These are phyloP conservation scores for Phytophthora sansomeana DNA, from an alignment of 352 stramenopile genomes.

Conservation along the genomic window DNA sequence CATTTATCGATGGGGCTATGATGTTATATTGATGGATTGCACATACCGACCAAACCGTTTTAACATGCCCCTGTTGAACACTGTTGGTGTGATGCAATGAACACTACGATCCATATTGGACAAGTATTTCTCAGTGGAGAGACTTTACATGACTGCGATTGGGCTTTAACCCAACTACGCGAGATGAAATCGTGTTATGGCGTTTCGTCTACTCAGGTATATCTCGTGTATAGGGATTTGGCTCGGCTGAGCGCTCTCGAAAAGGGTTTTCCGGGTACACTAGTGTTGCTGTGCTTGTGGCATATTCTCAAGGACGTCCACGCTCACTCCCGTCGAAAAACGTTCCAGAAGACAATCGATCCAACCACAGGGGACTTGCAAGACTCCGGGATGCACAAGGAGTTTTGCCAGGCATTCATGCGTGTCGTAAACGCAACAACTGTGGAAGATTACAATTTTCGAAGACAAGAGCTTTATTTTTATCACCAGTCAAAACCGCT, in stretches of 20 bases:
- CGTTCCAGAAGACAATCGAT: not conserved
- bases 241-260: too few relatives aligned
- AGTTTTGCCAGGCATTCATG: not conserved
- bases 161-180: conserved; percentile 5
- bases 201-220: too few relatives aligned
- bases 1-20: conserved; percentile 15
- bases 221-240: too few relatives aligned
- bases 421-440: not conserved
- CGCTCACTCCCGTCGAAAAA: not conserved
- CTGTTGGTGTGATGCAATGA: conserved; percentile 34
- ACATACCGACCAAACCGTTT: conserved; percentile 35
- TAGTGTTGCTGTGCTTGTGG: conserved; percentile 24
- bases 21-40: conserved; percentile 35
- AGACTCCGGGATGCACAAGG: not conserved
- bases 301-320: conserved; percentile 7
- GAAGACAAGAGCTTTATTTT: not conserved
- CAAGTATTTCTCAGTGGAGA: conserved; percentile 16
- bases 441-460: not conserved
- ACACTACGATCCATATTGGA: conserved; percentile 30
- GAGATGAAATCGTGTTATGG: too few relatives aligned
- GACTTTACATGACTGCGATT: conserved; percentile 3
- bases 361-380: not conserved
- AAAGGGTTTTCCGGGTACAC: too few relatives aligned
- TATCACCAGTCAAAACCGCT: not conserved
- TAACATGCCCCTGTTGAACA: conserved; percentile 31